Base-by-base conservation (phyloP, 1,284 basidiomycete genomes). In the Pseudozyma tsukubaensis region DNA sequence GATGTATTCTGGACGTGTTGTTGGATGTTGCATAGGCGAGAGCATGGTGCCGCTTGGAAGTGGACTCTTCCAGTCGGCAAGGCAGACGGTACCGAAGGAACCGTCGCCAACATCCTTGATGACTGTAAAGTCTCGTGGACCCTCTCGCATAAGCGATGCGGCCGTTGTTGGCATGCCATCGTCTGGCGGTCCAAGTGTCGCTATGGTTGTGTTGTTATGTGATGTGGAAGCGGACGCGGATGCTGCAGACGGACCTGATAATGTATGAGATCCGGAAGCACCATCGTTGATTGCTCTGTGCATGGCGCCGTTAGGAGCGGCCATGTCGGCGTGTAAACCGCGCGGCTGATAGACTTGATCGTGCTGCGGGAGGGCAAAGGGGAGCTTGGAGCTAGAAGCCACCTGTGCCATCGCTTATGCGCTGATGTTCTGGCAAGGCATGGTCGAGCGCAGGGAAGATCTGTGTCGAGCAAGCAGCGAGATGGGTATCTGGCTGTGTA, bases 31-130 rank as follows among this genome's bases (percentile, higher is more conserved):
- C 83, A 84, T 84, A n/a, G 82, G 81, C 1, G 80, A 79, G 35
- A 83, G 80, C 73, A 83, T 73, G 29, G 82, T 79, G 36, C 81
- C 82, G 42, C 73, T 79, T 3, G 83, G 82, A 32, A 99, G 88
- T 59, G 92, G 91, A 82, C 94, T 94, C 88, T 97, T 94, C 96
- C 96, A 99, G 88, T 99, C 97, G 84, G 95, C 98, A 75, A 99
- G 89, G 91, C 93, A 95, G 68, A 99, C 96, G 9, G 94, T 98
- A 64, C 96, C 96, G 84, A 99, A 84, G 21, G 80, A 82, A 24
- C 83, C 83, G 21, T 81, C 80, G 2, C 83, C 83, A 36, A 81
- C 71, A 37, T 80, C 78, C 45, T 77, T 77, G 69, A 84, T 83
- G 29, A 82, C 72, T 42, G 77, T 79, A 42, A 79, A 84, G 56